A percentile compares a stretch with the other conserved stretches of the same genome.
These are phyloP conservation scores for Aspergillus bridgeri DNA, from an alignment of 495 filamentous ascomycete genomes.

Conservation along the genomic window DNA sequence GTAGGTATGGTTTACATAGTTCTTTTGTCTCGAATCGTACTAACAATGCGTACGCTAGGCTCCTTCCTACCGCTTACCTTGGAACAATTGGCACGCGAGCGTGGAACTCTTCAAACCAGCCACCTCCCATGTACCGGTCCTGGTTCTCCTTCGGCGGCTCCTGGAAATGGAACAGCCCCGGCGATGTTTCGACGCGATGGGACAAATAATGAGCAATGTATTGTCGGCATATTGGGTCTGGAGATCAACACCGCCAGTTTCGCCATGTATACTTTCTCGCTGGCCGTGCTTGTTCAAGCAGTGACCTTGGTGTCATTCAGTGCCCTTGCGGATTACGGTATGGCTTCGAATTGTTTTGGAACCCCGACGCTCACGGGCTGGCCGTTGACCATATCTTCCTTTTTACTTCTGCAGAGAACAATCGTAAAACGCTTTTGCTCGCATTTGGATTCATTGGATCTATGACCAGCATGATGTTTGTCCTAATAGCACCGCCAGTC, in stretches of 20 bases:
- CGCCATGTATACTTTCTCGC: constrained; percentile 53
- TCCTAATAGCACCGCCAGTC: constrained; percentile 64
- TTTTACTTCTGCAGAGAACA: constrained; percentile 26
- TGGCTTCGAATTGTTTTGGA: constrained; percentile 9
- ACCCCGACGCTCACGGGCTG: not conserved
- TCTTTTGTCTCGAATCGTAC: not conserved
- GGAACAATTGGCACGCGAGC: constrained; percentile 81
- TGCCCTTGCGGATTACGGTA: constrained; percentile 53
- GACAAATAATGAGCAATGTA: constrained; percentile 36
- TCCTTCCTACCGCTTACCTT: constrained; percentile 88
- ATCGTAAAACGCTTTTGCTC: constrained; percentile 71
- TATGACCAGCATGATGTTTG: constrained; percentile 76
- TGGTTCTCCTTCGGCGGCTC: constrained; percentile 11
- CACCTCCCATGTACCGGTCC: constrained; percentile 38
- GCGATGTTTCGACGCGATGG: constrained; percentile 44
- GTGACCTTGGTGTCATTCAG: constrained; percentile 52
- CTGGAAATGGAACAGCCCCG: constrained; percentile 54
- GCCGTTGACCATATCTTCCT: constrained; percentile 3
- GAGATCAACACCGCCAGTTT: constrained; percentile 51
- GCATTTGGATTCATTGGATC: constrained; percentile 77
- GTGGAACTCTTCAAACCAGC: constrained; percentile 64
- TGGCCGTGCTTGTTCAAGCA: constrained; percentile 52
- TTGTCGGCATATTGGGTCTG: constrained; percentile 42
- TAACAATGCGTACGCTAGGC: constrained; percentile 39
- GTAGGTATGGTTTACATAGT: constrained; percentile 30